These are phyloP conservation scores for Talaromyces trachyspermus DNA, from an alignment of 495 filamentous ascomycete species.

Conservation along the genomic window DNA sequence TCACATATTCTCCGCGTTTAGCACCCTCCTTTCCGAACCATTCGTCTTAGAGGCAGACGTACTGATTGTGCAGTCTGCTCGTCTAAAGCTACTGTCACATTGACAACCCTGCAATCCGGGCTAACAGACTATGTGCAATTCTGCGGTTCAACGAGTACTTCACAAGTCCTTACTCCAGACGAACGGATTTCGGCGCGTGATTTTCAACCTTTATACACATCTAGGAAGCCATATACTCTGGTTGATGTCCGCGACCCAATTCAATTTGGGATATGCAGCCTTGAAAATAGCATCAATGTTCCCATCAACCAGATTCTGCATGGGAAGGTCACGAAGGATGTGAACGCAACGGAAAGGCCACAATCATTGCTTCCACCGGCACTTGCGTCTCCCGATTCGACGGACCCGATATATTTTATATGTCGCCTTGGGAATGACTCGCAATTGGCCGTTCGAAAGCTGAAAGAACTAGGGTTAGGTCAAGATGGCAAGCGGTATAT, in stretches of 20 bases:
- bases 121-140: slow-evolving; percentile 72
- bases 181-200: slow-evolving; percentile 56
- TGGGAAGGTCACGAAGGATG: slow-evolving; percentile 10
- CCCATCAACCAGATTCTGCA: slow-evolving; percentile 56
- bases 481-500: slow-evolving; percentile 50
- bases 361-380: slow-evolving; percentile 40
- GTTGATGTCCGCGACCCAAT: slow-evolving; percentile 78
- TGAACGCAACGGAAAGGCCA: slow-evolving; percentile 7
- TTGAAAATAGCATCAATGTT: slow-evolving; percentile 68
- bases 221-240: slow-evolving; percentile 41
- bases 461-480: slow-evolving; percentile 62
- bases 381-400: slow-evolving; percentile 15
- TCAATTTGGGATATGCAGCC: slow-evolving; percentile 74
- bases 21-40: slow-evolving; percentile 61
- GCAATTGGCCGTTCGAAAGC: slow-evolving; percentile 62
- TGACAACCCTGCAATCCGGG: slow-evolving; percentile 53
- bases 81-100: slow-evolving; percentile 48
- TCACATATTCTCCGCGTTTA: slow-evolving; percentile 68
- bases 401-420: slow-evolving; percentile 59
- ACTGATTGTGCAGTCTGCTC: slow-evolving; percentile 71
- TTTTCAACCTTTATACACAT: slow-evolving; percentile 28
- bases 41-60: slow-evolving; percentile 61
- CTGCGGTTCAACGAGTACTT: slow-evolving; percentile 52
- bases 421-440: slow-evolving; percentile 88
- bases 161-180: slow-evolving; percentile 45